These are phyloP conservation scores for Lactarius pseudohatsudake DNA, from an alignment of 768 basidiomycete species.

Conservation along the genomic window DNA sequence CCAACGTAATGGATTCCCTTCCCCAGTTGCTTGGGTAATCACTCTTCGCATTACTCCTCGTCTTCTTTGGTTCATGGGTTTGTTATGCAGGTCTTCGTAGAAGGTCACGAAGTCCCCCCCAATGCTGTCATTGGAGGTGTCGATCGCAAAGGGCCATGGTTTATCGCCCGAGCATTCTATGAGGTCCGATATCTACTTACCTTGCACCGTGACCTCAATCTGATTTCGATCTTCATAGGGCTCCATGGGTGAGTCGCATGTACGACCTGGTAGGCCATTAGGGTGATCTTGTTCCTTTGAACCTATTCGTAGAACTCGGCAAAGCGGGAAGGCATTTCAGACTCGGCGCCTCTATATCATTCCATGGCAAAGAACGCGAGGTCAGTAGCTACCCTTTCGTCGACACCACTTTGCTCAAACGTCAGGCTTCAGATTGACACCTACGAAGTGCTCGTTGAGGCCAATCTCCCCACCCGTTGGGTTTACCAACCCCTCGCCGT, in stretches of 20 bases:
- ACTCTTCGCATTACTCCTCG: not conserved
- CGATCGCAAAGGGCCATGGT: constrained; percentile 23
- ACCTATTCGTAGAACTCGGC: constrained; percentile 35
- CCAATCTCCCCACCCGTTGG: constrained; percentile 26
- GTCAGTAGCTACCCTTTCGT: constrained; percentile 28
- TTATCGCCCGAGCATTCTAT: constrained; percentile 28
- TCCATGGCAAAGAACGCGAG: constrained; percentile 38
- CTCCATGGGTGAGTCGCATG: constrained; percentile 21
- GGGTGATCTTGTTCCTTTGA: not conserved
- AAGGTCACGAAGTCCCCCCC: constrained; percentile 25
- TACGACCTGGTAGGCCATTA: too few species aligned
- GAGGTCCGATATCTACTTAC: constrained; percentile 15
- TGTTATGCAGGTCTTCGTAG: constrained; percentile 20
- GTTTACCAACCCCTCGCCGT: constrained; percentile 3
- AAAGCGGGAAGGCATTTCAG: constrained; percentile 36
- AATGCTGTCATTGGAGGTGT: constrained; percentile 28
- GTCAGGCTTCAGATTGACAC: constrained; percentile 31
- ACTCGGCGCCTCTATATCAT: constrained; percentile 37
- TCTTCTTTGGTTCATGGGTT: not conserved
- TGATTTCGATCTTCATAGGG: constrained; percentile 12
- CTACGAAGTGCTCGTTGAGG: constrained; percentile 40
- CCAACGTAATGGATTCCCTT: constrained; percentile 22
- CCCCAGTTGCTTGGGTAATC: constrained; percentile 28
- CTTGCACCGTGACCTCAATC: not conserved
- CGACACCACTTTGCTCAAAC: not conserved